A percentile compares a stretch with the other conserved stretches of the same genome.
Conservation (phyloP, 495 filamentous ascomycete species). For the Bryoglossum gracile region DNA sequence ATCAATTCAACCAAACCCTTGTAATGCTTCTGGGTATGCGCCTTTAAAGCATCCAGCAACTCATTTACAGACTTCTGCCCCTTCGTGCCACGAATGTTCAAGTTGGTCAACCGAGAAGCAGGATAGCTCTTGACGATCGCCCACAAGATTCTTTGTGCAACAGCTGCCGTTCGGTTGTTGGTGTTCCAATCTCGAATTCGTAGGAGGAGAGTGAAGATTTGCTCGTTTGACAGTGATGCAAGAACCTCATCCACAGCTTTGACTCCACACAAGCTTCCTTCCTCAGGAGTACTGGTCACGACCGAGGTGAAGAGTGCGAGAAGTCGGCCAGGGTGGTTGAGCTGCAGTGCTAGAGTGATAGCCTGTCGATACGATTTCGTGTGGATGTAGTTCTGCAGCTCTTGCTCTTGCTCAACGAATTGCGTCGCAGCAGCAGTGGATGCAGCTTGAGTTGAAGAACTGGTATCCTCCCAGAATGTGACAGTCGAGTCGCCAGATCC, state of each 20-base stretch:
- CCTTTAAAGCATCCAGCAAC: slow-evolving; percentile 70
- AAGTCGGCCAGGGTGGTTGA: slow-evolving; percentile 86
- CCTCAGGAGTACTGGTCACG: slow-evolving; percentile 53
- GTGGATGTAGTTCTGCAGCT: slow-evolving; percentile 85
- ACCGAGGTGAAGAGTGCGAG: slow-evolving; percentile 77
- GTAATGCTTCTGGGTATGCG: slow-evolving; percentile 90
- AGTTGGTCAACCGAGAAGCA: slow-evolving; percentile 53
- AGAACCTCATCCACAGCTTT: slow-evolving; percentile 80
- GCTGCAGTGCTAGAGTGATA: slow-evolving; percentile 80
- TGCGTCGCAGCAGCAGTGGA: slow-evolving; percentile 60
- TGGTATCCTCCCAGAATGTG: slow-evolving; percentile 93
- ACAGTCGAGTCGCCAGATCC: slow-evolving; percentile 84
- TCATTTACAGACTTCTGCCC: slow-evolving; percentile 66
- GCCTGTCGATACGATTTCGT: slow-evolving; percentile 80
- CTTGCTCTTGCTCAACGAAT: slow-evolving; percentile 86
- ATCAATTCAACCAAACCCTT: slow-evolving; percentile 75
- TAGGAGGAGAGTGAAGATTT: slow-evolving; percentile 71
- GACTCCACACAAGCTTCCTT: slow-evolving; percentile 60
- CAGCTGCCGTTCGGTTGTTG: slow-evolving; percentile 75
- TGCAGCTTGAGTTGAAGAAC: slow-evolving; percentile 65
- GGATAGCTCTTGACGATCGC: slow-evolving; percentile 72
- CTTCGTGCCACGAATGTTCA: slow-evolving; percentile 54
- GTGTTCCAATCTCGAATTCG: slow-evolving; percentile 94
- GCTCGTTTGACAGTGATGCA: slow-evolving; percentile 66
- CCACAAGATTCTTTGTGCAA: slow-evolving; percentile 81